These are phyloP conservation scores for Sophora flavescens DNA, from an alignment of 306 rosid genomes.

Conservation along the genomic window DNA sequence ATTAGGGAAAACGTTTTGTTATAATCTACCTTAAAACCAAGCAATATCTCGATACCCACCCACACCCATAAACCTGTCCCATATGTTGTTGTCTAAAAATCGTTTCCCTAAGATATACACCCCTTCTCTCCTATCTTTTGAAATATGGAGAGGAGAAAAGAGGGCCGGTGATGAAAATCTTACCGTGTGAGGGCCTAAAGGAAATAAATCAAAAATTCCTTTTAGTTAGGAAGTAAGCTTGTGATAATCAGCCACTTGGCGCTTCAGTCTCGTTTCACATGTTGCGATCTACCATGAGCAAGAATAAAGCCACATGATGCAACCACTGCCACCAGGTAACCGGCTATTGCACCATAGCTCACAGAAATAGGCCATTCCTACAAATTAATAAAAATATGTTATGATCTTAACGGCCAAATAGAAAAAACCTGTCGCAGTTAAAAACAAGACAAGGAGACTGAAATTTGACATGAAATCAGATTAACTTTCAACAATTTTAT, in stretches of 20 bases:
- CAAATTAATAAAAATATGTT: constrained; percentile 33
- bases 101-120: too few relatives aligned
- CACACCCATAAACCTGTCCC: too few relatives aligned
- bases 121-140: not conserved
- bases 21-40: too few relatives aligned
- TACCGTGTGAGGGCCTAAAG: not conserved
- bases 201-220: not conserved
- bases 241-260: not conserved
- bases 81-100: too few relatives aligned
- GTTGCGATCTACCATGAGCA: constrained; percentile 45
- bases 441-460: not conserved
- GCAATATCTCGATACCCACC: too few relatives aligned
- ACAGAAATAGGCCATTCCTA: constrained; percentile 97
- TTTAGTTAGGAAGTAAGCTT: too few relatives aligned
- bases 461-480: constrained; percentile 10
- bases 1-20: too few relatives aligned
- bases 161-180: not conserved
- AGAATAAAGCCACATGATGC: constrained; percentile 61
- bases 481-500: not conserved
- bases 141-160: not conserved
- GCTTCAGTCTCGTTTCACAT: constrained; percentile 70
- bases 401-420: constrained; percentile 20
- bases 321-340: constrained; percentile 65
- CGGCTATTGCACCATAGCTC: constrained; percentile 77
- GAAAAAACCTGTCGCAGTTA: not conserved